Evolutionary conservation across 805 yeast species (phyloP), one percentile per base, ranked within the genome.

Genomic region (Candida quercuum): DNA sequence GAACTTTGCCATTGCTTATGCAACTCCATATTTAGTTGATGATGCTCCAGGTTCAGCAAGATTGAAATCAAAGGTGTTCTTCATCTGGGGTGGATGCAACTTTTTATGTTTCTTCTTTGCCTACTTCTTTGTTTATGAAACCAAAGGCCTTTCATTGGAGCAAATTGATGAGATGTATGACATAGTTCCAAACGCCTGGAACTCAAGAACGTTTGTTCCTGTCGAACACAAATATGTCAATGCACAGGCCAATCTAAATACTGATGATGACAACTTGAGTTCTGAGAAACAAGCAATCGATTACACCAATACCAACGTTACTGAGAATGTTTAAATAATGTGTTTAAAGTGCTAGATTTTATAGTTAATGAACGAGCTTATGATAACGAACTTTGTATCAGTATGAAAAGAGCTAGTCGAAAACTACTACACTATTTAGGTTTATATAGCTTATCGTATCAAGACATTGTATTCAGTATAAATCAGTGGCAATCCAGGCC

Each of bases 81-180:
- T 79, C 60, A 74, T 83, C 33, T 83, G 88, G 86, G 88, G 88
- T 28, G 78, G 81, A 6, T 78, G 81, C 62, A 67, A 74, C 56
- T 53, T 72, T 35, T 64, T 76, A 47, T 69, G 79, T 35, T 64
- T 73, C 60, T 61, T 75, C 60, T 77, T 72, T 58, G 79, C 75
- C 26, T 78, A 64, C 63, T 63, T 72, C 61, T 64, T 64, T 46
- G 74, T 78, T 47, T 71, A 72, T 43, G 86, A 81, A 63, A 81
- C 87, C 30, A 77, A 76, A 61, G 82, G 83, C 42, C 69, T 78
- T 49, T 62, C 77, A 21, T 71, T 81, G 55, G 87, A 81, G 57
- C 81, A 81, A 56, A 74, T 81, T 48, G 85, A 76, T 56, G 75
- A 71, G 51, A 55, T 81, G 56, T 81, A 78, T 50, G 69, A 54